These are phyloP conservation scores for Ustilago trichophora DNA, from an alignment of 1,284 basidiomycete genomes.

Conservation along the genomic window DNA sequence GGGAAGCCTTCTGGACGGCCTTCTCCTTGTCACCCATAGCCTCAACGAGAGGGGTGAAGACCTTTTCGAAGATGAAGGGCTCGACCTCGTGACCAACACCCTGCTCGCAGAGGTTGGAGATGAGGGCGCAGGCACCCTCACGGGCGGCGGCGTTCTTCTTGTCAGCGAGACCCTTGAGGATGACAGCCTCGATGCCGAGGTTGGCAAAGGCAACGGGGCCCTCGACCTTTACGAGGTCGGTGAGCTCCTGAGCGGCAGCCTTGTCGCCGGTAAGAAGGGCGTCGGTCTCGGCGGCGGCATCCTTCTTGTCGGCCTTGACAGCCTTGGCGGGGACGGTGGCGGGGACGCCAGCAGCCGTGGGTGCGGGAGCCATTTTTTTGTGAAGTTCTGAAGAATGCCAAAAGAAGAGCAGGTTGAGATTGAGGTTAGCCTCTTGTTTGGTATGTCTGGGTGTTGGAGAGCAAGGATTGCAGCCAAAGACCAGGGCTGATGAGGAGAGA, in stretches of 20 bases:
- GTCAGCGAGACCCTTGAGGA: constrained; percentile 75
- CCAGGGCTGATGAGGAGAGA: not conserved
- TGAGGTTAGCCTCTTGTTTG: no score
- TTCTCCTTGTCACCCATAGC: constrained; percentile 91
- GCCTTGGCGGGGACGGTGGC: constrained; percentile 62
- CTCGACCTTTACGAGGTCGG: constrained; percentile 71
- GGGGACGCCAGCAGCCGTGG: constrained; percentile 60
- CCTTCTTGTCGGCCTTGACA: constrained; percentile 65
- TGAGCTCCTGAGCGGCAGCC: constrained; percentile 68
- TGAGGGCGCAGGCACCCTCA: constrained; percentile 76
- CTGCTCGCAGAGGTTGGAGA: constrained; percentile 76
- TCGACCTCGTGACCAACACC: constrained; percentile 86
- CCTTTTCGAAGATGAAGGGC: constrained; percentile 85
- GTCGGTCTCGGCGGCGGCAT: constrained; percentile 67
- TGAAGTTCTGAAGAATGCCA: not conserved
- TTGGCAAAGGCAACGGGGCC: constrained; percentile 82
- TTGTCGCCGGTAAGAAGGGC: constrained; percentile 67
- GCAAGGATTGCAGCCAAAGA: no score
- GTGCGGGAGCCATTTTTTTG: constrained; percentile 55
- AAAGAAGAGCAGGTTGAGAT: no score
- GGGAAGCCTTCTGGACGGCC: constrained; percentile 81
- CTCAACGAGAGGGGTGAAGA: constrained; percentile 88
- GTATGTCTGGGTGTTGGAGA: no score
- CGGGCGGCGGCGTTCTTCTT: constrained; percentile 77
- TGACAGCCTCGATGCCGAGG: constrained; percentile 80